phyloP scores from a whole-genome alignment of 371 early-diverging fungal genomes.

The Funneliformis caledonium region DNA sequence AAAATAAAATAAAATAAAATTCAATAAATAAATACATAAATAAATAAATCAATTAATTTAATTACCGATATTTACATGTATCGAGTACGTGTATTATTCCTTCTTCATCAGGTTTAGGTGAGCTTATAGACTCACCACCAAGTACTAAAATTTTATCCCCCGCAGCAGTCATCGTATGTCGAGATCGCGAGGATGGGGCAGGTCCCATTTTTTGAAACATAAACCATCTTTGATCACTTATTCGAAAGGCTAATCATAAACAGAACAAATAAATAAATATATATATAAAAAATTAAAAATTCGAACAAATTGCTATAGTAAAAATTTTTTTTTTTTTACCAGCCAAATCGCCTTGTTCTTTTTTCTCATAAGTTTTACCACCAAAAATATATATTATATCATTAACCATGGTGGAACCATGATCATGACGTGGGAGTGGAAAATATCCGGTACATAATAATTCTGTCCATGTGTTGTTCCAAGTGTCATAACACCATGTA shows the following conservation, averaged over 20 bases:
- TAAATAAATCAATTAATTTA: not conserved
- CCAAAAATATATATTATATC: slow-evolving; percentile 80
- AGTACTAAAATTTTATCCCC: slow-evolving; percentile 68
- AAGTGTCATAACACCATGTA: slow-evolving; percentile 73
- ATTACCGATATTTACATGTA: slow-evolving; percentile 52
- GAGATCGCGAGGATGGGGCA: slow-evolving; percentile 69
- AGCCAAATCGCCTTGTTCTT: slow-evolving; percentile 69
- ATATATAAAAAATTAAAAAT: not conserved
- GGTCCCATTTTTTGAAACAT: slow-evolving; percentile 77
- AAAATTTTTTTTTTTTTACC: slow-evolving; percentile 45
- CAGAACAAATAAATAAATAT: not conserved
- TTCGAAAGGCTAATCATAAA: slow-evolving; percentile 42
- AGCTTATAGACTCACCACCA: slow-evolving; percentile 64
- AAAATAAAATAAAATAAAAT: not conserved
- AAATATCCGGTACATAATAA: slow-evolving; percentile 66
- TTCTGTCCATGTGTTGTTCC: slow-evolving; percentile 61
- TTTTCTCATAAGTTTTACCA: slow-evolving; percentile 64
- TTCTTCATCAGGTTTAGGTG: slow-evolving; percentile 58
- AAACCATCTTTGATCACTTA: slow-evolving; percentile 68
- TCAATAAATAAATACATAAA: not conserved
- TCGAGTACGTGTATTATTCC: slow-evolving; percentile 64
- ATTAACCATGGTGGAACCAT: slow-evolving; percentile 67
- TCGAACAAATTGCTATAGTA: slow-evolving; percentile 19
- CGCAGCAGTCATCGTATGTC: slow-evolving; percentile 67
- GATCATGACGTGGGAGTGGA: slow-evolving; percentile 71